Evolutionary conservation across 2,329 filamentous ascomycete genomes (phyloP), one percentile per base, ranked within the genome.

Genomic region (Aspergillus sp.): DNA sequence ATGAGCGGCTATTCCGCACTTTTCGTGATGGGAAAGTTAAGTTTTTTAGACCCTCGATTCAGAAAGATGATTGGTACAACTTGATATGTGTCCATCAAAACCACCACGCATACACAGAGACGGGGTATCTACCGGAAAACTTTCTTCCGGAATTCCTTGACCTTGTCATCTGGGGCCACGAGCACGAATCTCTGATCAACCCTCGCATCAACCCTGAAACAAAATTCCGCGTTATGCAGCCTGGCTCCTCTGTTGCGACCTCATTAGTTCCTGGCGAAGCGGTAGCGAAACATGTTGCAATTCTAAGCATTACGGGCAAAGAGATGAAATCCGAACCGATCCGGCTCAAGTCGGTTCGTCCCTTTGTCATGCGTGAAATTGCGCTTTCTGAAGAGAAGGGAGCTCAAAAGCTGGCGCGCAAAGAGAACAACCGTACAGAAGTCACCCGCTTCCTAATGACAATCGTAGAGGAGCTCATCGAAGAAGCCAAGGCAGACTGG

Each of bases 31-130:
- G 90, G 64, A 91, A 93, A 59, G 95, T 99, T 71, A 96, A 91
- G 67, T 99, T 96, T 82, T 97, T 91, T 69, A 87, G 89, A 20
- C 93, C 93, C 0, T 85, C 84, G 17, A 83, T 88, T 15, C 90
- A 96, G 64, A 89, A 89, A 68, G 79, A 85, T 17, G 92, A 98
- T 65, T 99, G 93, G 90, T 99, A 98, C 81, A 98, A 98, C 68
- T 75, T 99, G 57, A 88, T 99, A 78, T 89, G 90, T 38, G 90
- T 99, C 3, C 95, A 99, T 70, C 95, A 99, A 70, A 99, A 99
- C 66, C 95, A 98, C 68, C 87, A 95, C 67, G 91, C 93, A 0
- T 89, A 97, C 69, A 96, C 91, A 0, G 86, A 93, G 17, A 98
- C 93, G 0, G 89, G 90, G n/a, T 98, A 96, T 69, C 82, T 99